Evolutionary conservation across 306 rosid species (phyloP), one percentile per base, ranked within the genome.

Genomic region (Fragaria iinumae): DNA sequence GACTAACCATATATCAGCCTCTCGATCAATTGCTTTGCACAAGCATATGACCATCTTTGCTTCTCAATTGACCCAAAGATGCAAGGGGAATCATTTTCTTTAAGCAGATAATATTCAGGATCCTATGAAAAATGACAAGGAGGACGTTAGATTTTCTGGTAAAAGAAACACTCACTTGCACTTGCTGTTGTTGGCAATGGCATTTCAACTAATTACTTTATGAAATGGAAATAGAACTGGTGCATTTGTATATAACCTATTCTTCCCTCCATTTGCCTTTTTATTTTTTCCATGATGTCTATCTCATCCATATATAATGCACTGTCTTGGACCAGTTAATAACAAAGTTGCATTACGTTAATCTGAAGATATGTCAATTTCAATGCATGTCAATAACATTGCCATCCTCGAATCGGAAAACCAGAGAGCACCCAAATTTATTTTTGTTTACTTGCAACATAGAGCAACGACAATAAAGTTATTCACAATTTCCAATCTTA

Each of bases 11-110:
- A 93, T 56, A 93, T 72, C 77, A 93, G 90, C 93, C 97, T 91
- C 86, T 93, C 97, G 21, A 93, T 93, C 87, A 93, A 86, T 84
- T 93, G 97, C 79, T 93, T 93, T 21, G 98, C 98, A 75, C 97
- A 93, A 7, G 98, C 97, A 82, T 93, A 93, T 0, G 98, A 93
- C 98, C 98, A 93, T 73, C 98, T 87, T 75, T 93, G 97, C 90
- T 93, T 93, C 72, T 93, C 98, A 80, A 93, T 87, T 44, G 98
- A 9, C 63, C 98, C 98, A 83, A 93, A 93, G 65, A 93, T 93
- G 83, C 98, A 93, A 27, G 98, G 98, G 69, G 98, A 90, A 11
- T 74, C 69, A 77, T 93, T 91, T 84, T 93, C 98, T 69, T 87
- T 88, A 59, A 93, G 93, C 69, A 93, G 84, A 76, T 84, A 93